Evolutionary conservation across 2,329 filamentous ascomycete genomes (phyloP).

Genomic region (Fusarium sp.): DNA sequence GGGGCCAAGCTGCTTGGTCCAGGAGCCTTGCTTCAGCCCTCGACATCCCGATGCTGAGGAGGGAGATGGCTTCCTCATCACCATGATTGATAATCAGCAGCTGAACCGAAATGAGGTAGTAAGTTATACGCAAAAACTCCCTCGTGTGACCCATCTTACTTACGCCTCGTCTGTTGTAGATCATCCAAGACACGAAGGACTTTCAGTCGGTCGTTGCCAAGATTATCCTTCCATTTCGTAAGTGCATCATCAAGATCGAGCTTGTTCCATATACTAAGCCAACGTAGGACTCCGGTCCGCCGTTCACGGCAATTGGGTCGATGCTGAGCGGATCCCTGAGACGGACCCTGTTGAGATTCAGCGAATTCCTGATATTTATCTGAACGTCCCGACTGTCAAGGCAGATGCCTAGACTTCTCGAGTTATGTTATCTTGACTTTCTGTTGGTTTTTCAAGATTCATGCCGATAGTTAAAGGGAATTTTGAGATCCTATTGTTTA

Average conservation of each 20-base stretch:
- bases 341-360: neutral
- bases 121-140: neutral
- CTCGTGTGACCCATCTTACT: neutral
- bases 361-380: neutral
- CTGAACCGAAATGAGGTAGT: neutral
- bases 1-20: neutral
- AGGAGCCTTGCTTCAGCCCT: conserved; percentile 2
- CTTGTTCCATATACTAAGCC: neutral
- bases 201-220: neutral
- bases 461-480: neutral
- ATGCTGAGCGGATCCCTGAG: neutral
- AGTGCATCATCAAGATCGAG: neutral
- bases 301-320: neutral
- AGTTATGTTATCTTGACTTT: neutral
- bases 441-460: neutral
- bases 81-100: neutral
- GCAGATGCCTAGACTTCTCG: neutral
- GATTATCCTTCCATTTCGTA: neutral
- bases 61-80: neutral
- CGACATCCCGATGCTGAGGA: neutral
- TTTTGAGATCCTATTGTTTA: neutral
- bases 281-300: neutral
- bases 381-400: neutral
- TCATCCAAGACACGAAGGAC: neutral
- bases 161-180: neutral